Evolutionary conservation across 73 alveolate species (phyloP).

Genomic region (Paramecium pentaurelia): DNA sequence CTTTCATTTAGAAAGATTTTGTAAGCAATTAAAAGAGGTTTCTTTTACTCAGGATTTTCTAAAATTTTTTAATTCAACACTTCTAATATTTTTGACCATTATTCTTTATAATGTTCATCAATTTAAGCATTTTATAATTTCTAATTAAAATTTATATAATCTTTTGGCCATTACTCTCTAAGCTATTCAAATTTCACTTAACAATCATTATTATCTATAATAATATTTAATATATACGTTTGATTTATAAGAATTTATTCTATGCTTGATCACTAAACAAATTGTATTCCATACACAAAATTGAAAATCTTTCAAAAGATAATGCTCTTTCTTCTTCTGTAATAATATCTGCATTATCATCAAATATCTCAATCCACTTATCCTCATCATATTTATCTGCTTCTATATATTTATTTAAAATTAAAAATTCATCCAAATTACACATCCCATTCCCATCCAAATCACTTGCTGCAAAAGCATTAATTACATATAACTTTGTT

Average conservation of each 20-base stretch:
- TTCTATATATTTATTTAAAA: constrained; percentile 41
- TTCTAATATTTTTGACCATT: neutral
- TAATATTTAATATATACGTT: neutral
- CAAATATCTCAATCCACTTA: neutral
- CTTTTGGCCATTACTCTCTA: constrained; percentile 7
- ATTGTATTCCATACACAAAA: constrained; percentile 53
- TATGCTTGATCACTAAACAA: constrained; percentile 48
- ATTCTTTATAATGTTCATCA: neutral
- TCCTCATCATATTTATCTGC: neutral
- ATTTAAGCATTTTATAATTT: neutral
- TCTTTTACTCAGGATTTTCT: neutral
- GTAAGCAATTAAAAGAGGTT: neutral
- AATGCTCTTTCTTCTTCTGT: constrained; percentile 25
- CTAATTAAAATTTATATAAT: neutral
- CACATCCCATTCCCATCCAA: constrained; percentile 59
- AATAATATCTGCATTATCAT: constrained; percentile 46
- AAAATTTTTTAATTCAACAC: neutral
- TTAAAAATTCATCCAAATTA: constrained; percentile 42
- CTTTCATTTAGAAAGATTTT: constrained; percentile 11
- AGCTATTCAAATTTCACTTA: neutral
- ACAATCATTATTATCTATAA: neutral
- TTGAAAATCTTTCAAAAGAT: constrained; percentile 52
- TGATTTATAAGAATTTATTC: constrained; percentile 33
- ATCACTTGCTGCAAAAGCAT: constrained; percentile 60
- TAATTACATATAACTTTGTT: constrained; percentile 30